Conservation (phyloP, 176 grass and related monocot species). For the Panicum miliaceum region DNA sequence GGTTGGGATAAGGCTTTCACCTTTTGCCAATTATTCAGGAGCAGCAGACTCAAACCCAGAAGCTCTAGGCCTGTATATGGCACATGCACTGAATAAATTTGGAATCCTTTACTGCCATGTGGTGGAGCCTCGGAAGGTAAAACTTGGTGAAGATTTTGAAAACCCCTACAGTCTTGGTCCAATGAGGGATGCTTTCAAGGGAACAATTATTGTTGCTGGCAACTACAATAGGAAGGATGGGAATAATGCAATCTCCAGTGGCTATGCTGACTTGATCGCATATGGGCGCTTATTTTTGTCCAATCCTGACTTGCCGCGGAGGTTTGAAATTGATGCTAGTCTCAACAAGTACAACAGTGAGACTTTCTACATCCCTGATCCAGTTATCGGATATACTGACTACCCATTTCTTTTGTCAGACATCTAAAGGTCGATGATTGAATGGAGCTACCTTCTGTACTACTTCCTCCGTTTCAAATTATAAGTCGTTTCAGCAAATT, state of each 20-base stretch:
- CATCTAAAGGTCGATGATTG: background rate
- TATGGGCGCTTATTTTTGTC: slow-evolving; percentile 75
- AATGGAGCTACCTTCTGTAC: background rate
- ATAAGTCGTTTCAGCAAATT: too few species aligned
- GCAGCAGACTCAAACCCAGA: slow-evolving; percentile 62
- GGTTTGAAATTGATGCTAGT: slow-evolving; percentile 66
- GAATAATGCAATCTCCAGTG: slow-evolving; percentile 53
- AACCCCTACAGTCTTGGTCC: slow-evolving; percentile 49
- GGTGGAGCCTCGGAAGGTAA: slow-evolving; percentile 68
- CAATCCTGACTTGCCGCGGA: slow-evolving; percentile 74
- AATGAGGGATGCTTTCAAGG: slow-evolving; percentile 67
- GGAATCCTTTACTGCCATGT: slow-evolving; percentile 68
- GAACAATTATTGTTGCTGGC: slow-evolving; percentile 66
- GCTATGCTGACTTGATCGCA: slow-evolving; percentile 72
- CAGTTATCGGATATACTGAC: slow-evolving; percentile 69
- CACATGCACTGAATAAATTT: slow-evolving; percentile 58
- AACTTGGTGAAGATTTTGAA: slow-evolving; percentile 46
- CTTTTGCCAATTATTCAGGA: slow-evolving; percentile 57
- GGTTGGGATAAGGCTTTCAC: slow-evolving; percentile 80
- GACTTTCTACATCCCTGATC: slow-evolving; percentile 81
- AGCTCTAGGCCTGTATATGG: slow-evolving; percentile 72
- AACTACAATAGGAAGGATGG: slow-evolving; percentile 63
- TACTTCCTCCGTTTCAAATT: too few species aligned
- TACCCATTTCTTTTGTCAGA: slow-evolving; percentile 62
- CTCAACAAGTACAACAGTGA: slow-evolving; percentile 71